Base-by-base conservation (phyloP, 1,284 basidiomycete genomes). In the Cronartium ribicola region DNA sequence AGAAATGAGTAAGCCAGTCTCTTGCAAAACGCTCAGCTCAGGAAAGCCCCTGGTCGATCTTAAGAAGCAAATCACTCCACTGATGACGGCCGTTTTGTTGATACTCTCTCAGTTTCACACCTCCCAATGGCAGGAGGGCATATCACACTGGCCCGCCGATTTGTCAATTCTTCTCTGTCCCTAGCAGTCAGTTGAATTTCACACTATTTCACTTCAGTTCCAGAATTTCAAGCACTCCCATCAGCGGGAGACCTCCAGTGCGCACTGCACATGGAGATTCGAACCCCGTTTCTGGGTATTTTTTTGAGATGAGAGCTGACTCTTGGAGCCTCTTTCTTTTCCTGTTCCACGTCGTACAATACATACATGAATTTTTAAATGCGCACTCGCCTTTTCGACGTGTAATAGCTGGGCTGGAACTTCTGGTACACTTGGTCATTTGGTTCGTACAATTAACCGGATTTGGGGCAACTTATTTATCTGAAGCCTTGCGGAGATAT, bases 61-160 rank as follows among this genome's bases (percentile, higher is more conserved):
- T 3, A n/a, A 46, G 40, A n/a, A 22, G 22, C 41, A 5, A 40
- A 36, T 46, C n/a, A 20, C 40, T 13, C 39, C 37, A 8, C 37
- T 43, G 36, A n/a, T 68, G 29, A 13, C 17, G 29, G 20, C 37
- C 29, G 36, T 67, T 39, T 55, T 22, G 40, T 48, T 39, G 37
- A 60, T 40, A 11, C 13, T 22, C 20, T 14, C 43, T 3, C 13
- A 72, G 70, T 72, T 6, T 63, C 70, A 41, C 62, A 72, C 60
- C 41, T 72, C 51, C 70, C 70, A 17, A 46, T 72, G 17, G n/a
- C 70, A 39, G 63, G 70, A 29, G 70, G 70, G n/a, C 70, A 72
- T 20, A 55, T 72, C 37, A 72, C 63, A 20, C 51, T 72, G 3
- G 62, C 70, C 11, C 40, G 46, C 65, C 55, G 70, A 66, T 72